Evolutionary conservation across 1,284 basidiomycete genomes (phyloP), one percentile per base, ranked within the genome.

Genomic region (Vanrija humicola): DNA sequence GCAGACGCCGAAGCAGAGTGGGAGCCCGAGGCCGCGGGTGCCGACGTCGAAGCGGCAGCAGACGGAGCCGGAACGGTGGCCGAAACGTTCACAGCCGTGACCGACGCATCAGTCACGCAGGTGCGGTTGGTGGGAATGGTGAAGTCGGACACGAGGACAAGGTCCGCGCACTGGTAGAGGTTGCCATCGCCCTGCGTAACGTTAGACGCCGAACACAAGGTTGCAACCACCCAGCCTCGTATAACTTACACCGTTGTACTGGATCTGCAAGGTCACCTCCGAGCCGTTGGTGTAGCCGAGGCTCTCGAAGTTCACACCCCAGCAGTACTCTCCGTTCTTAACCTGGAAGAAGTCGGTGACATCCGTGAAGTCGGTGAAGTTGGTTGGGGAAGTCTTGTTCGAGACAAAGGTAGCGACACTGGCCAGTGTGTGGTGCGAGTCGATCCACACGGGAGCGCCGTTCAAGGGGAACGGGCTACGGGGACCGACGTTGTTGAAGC

Each of bases 161-260:
- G 72, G 73, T 90, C 87, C 45, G 87, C 80, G 67, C 87, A 89
- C 84, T 89, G 86, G 76, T 79, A 88, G 9, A 89, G 79, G 46
- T 76, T 65, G 38, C 84, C 84, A 67, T 90, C 88, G 18, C 85
- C 78, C 79, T 87, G 82, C 25, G 28, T 85, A 70, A 1, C 82
- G 48, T 50, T 15, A 55, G 43, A 12, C 16, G 5, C 6, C 6
- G 34, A 4, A 1, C n/a, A 12, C 7, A 23, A 23, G 2, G 2
- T 5, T 23, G 21, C 21, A 5, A 23, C 21, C 21, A 23, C 21
- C 3, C 5, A 3, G 26, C 14, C 34, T 40, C 15, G 23, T 1
- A 6, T 12, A 19, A 67, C 69, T 62, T 49, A 71, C 72, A 8
- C 71, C 72, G 48, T 68, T 53, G 60, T 55, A 70, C 45, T 65